Evolutionary conservation across 1,284 basidiomycete species (phyloP).

Genomic region (Singerocomus rubriflavus): DNA sequence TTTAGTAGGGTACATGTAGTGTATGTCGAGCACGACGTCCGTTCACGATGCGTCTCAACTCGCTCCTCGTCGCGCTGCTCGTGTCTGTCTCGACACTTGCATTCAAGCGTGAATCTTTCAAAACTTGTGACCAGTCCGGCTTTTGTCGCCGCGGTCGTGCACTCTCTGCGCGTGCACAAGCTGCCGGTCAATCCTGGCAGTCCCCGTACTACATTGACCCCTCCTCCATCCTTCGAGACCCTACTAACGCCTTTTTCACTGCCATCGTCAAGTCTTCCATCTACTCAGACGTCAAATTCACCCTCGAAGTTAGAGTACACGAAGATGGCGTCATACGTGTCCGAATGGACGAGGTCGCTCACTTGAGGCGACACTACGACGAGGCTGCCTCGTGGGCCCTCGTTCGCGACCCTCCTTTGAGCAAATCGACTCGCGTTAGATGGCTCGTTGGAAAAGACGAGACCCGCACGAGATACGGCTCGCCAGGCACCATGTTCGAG

Average conservation of each 20-base stretch:
- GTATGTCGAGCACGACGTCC: no score
- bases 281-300: conserved; percentile 80
- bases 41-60: conserved; percentile 22
- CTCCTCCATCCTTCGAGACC: conserved; percentile 46
- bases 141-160: conserved; percentile 89
- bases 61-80: conserved; percentile 27
- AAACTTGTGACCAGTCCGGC: conserved; percentile 84
- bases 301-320: conserved; percentile 77
- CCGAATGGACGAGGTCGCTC: conserved; percentile 80
- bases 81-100: conserved; percentile 39
- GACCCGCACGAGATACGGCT: conserved; percentile 55
- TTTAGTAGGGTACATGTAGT: no score
- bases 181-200: conserved; percentile 57
- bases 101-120: conserved; percentile 82
- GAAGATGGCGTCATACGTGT: conserved; percentile 83
- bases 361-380: conserved; percentile 79
- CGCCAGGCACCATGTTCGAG: conserved; percentile 58
- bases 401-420: conserved; percentile 61
- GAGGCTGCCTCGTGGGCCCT: conserved; percentile 88
- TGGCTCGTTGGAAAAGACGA: conserved; percentile 66
- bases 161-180: conserved; percentile 66
- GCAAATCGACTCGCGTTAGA: conserved; percentile 41
- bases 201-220: conserved; percentile 82
- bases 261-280: conserved; percentile 73
- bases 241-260: conserved; percentile 60